These are phyloP conservation scores for Hydrangea macrophylla DNA, from an alignment of 148 eudicot species.

Conservation along the genomic window DNA sequence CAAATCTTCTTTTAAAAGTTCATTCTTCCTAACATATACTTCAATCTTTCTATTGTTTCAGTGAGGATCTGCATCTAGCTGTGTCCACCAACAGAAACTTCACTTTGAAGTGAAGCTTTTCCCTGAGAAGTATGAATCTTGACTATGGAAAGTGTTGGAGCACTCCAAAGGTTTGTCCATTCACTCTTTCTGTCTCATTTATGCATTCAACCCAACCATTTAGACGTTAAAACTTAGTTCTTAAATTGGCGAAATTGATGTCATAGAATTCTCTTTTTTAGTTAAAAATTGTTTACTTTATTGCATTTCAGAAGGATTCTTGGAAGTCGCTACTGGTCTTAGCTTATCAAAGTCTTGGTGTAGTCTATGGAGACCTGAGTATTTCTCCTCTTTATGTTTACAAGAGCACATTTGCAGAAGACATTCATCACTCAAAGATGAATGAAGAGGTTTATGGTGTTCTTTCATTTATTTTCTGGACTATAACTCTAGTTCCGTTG, in stretches of 20 bases:
- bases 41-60: slow-evolving; percentile 19
- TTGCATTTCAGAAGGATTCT: slow-evolving; percentile 58
- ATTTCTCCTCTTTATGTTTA: slow-evolving; percentile 89
- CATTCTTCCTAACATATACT: not conserved
- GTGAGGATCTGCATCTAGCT: slow-evolving; percentile 22
- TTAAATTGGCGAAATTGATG: not conserved
- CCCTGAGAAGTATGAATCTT: slow-evolving; percentile 45
- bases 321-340: slow-evolving; percentile 63
- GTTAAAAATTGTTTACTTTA: too few species aligned
- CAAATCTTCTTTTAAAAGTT: not conserved
- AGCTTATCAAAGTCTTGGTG: slow-evolving; percentile 92
- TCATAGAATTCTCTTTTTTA: not conserved
- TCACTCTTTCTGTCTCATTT: not conserved
- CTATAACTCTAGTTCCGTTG: slow-evolving; percentile 72
- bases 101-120: slow-evolving; percentile 21
- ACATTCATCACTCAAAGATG: slow-evolving; percentile 72
- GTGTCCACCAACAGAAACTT: slow-evolving; percentile 2
- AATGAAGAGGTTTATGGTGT: slow-evolving; percentile 89
- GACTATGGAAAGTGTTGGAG: slow-evolving; percentile 46
- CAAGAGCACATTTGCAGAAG: slow-evolving; percentile 88
- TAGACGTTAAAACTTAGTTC: not conserved
- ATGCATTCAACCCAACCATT: not conserved
- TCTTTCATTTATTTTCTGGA: slow-evolving; percentile 82
- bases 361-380: slow-evolving; percentile 91
- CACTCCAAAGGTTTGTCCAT: slow-evolving; percentile 46